These are phyloP conservation scores for Chlorella sp. DNA, from an alignment of 139 green algal species.

Conservation along the genomic window DNA sequence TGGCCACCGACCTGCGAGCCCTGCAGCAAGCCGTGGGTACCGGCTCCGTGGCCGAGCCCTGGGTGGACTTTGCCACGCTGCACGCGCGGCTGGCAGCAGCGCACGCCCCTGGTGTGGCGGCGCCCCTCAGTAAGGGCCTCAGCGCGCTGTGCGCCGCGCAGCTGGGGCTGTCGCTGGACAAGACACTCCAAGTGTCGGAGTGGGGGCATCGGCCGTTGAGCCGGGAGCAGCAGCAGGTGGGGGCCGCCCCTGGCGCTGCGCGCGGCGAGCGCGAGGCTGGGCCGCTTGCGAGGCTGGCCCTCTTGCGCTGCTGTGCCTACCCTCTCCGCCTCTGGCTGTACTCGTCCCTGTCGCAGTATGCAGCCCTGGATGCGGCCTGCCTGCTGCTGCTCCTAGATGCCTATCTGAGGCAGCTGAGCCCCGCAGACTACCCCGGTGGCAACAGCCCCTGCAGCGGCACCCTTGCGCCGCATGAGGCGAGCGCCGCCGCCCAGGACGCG, in stretches of 20 bases:
- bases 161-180: constrained; percentile 52
- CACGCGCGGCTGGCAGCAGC: background rate
- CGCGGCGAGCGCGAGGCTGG: no score
- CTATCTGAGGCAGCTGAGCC: no score
- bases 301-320: background rate
- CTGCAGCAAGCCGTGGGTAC: no score
- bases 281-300: background rate
- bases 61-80: background rate
- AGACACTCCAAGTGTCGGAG: constrained; percentile 50
- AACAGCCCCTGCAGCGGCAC: no score
- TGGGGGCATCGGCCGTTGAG: constrained; percentile 33
- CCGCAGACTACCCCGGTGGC: no score
- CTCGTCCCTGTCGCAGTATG: constrained; percentile 30
- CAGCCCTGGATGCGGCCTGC: constrained; percentile 39
- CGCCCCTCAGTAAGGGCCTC: constrained; percentile 21
- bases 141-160: constrained; percentile 36
- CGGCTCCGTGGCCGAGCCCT: no score
- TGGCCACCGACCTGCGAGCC: background rate
- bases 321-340: background rate
- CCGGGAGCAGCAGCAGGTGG: constrained; percentile 38
- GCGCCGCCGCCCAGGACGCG: no score
- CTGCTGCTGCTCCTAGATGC: constrained; percentile 43
- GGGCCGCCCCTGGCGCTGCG: constrained; percentile 36
- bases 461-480: background rate
- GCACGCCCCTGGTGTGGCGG: background rate